phyloP scores from a whole-genome alignment of 106 monocot species.

The Acorus calamus region DNA sequence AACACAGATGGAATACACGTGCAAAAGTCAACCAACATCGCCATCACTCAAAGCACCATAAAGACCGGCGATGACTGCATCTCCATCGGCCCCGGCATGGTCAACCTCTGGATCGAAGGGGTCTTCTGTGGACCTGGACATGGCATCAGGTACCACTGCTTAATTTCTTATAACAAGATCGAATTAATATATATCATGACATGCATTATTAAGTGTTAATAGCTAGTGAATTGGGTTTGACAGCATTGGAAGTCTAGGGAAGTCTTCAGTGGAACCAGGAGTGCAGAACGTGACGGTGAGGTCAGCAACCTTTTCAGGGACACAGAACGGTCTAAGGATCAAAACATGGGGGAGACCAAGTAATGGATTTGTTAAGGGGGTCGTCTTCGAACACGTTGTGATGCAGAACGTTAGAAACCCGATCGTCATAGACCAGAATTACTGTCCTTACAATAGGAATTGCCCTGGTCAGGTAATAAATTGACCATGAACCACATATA shows the following conservation, averaged over 20 bases:
- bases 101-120: slow-evolving; percentile 21
- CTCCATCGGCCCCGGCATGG: slow-evolving; percentile 22
- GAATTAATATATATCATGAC: background rate
- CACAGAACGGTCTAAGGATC: slow-evolving; percentile 28
- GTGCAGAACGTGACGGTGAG: slow-evolving; percentile 33
- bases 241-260: slow-evolving; percentile 43
- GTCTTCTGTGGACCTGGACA: slow-evolving; percentile 37
- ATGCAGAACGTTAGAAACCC: slow-evolving; percentile 37
- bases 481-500: too few species aligned
- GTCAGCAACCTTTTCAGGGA: slow-evolving; percentile 15
- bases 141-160: slow-evolving; percentile 15
- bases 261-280: slow-evolving; percentile 15
- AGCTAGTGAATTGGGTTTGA: too few species aligned
- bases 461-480: slow-evolving; percentile 27
- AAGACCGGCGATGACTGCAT: slow-evolving; percentile 42
- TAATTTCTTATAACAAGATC: background rate
- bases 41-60: slow-evolving; percentile 18
- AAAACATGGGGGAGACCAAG: slow-evolving; percentile 33
- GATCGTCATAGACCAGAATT: slow-evolving; percentile 36
- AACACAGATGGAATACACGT: slow-evolving; percentile 38
- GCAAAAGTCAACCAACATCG: slow-evolving; percentile 12
- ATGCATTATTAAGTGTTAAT: background rate
- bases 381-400: slow-evolving; percentile 9
- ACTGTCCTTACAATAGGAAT: slow-evolving; percentile 19
- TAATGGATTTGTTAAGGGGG: slow-evolving; percentile 13